These are phyloP conservation scores for Mycena metata DNA, from an alignment of 768 basidiomycete genomes.

Conservation along the genomic window DNA sequence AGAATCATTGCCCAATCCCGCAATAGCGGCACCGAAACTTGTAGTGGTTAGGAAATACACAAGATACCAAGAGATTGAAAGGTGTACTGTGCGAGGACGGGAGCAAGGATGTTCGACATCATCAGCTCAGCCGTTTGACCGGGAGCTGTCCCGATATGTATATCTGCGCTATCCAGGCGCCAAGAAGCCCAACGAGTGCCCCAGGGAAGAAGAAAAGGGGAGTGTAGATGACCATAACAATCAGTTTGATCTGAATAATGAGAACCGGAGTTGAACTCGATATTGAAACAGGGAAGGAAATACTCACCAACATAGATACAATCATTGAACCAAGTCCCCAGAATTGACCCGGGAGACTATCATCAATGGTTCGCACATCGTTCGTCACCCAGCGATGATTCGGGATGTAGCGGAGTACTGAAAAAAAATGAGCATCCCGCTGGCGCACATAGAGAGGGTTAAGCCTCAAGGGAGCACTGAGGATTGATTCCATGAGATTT, in stretches of 20 bases:
- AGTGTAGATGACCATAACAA: slow-evolving; percentile 43
- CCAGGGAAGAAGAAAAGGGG: slow-evolving; percentile 50
- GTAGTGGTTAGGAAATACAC: not conserved
- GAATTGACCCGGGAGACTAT: slow-evolving; percentile 51
- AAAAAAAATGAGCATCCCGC: not conserved
- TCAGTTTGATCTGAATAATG: slow-evolving; percentile 44
- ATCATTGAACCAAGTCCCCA: slow-evolving; percentile 40
- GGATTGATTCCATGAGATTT: slow-evolving; percentile 55
- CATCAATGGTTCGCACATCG: slow-evolving; percentile 54
- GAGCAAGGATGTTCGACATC: slow-evolving; percentile 43
- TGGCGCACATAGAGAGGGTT: not conserved
- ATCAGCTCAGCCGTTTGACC: slow-evolving; percentile 44
- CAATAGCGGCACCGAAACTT: slow-evolving; percentile 60
- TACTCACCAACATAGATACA: slow-evolving; percentile 48
- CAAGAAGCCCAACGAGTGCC: too few species aligned
- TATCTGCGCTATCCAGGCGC: slow-evolving; percentile 43
- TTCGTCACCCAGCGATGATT: slow-evolving; percentile 64
- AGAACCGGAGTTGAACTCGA: not conserved
- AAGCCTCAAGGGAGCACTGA: slow-evolving; percentile 61
- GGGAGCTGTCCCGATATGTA: slow-evolving; percentile 47
- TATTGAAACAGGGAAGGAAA: slow-evolving; percentile 47
- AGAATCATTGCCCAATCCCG: slow-evolving; percentile 53
- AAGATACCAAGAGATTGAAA: slow-evolving; percentile 41
- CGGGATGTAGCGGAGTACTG: slow-evolving; percentile 54
- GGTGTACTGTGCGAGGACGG: slow-evolving; percentile 50